Conservation (phyloP, 1,284 basidiomycete species). For the Porodaedalea pini region DNA sequence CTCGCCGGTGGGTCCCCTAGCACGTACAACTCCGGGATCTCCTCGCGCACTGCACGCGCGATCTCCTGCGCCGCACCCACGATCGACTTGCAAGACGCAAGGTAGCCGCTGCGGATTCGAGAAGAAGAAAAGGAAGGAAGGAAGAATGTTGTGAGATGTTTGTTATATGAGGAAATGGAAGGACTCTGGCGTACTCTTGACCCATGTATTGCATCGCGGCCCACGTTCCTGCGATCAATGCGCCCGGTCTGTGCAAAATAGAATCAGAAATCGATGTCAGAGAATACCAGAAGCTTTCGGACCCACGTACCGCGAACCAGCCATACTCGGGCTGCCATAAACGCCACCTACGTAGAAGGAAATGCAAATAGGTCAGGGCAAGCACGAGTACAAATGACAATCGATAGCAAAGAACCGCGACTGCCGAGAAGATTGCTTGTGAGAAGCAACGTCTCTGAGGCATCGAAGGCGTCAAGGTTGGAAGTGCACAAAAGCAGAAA, state of each 20-base stretch:
- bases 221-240: conserved; percentile 94
- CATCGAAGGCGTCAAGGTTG: conserved; percentile 3
- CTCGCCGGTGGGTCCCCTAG: conserved; percentile 89
- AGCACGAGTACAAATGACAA: not conserved
- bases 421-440: not conserved
- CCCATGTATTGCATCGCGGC: conserved; percentile 94
- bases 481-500: not conserved
- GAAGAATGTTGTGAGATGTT: not conserved
- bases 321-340: conserved; percentile 82
- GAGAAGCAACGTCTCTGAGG: not conserved
- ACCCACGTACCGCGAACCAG: conserved; percentile 73
- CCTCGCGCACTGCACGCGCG: conserved; percentile 56
- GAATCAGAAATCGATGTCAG: conserved; percentile 1
- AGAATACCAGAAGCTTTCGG: conserved; percentile 21
- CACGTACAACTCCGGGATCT: conserved; percentile 79
- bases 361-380: conserved; percentile 1
- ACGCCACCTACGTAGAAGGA: conserved; percentile 52
- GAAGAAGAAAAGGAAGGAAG: conserved; percentile 1
- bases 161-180: conserved; percentile 8
- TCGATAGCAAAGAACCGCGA: not conserved
- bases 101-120: conserved; percentile 68
- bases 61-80: conserved; percentile 73
- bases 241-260: conserved; percentile 66
- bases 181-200: conserved; percentile 51
- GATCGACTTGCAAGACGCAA: conserved; percentile 83